A percentile compares a stretch with the other conserved stretches of the same genome.
These are phyloP conservation scores for Fonsecaea pedrosoi DNA, from an alignment of 2,329 filamentous ascomycete species.

Conservation along the genomic window DNA sequence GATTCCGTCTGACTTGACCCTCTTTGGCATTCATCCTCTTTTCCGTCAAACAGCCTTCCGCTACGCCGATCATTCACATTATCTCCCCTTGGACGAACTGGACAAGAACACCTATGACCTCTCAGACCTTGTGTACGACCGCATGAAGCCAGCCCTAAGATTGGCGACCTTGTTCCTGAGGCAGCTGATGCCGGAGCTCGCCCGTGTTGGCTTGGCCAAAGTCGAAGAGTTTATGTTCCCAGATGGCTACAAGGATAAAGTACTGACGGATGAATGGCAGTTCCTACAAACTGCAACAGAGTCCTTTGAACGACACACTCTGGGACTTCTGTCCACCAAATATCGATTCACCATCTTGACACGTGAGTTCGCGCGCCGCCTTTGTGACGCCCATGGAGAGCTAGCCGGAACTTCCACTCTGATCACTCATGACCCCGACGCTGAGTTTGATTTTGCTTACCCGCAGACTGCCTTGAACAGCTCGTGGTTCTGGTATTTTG, in stretches of 20 bases:
- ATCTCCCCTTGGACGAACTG: conserved; percentile 1
- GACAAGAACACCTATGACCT: conserved; percentile 13
- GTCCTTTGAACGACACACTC: conserved; percentile 4
- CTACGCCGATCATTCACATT: not conserved
- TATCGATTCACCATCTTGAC: conserved; percentile 21
- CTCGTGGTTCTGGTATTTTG: conserved; percentile 8
- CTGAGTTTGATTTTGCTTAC: not conserved
- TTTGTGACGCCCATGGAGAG: not conserved
- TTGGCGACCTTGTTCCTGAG: conserved; percentile 20
- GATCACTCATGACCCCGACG: not conserved
- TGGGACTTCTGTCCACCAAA: conserved; percentile 2
- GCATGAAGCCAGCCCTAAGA: conserved; percentile 24
- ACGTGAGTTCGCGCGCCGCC: not conserved
- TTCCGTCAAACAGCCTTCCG: conserved; percentile 14
- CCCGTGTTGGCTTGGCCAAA: conserved; percentile 13
- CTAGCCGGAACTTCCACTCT: not conserved
- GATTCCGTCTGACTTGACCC: not conserved
- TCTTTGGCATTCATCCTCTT: conserved; percentile 15
- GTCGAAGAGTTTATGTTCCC: not conserved
- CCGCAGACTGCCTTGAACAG: conserved; percentile 13
- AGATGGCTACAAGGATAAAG: not conserved
- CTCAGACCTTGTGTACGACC: conserved; percentile 8
- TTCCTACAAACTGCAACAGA: not conserved
- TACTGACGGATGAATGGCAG: not conserved
- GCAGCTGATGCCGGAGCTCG: not conserved